Conservation (phyloP, 129 eudicot species). For the Centaurea solstitialis region DNA sequence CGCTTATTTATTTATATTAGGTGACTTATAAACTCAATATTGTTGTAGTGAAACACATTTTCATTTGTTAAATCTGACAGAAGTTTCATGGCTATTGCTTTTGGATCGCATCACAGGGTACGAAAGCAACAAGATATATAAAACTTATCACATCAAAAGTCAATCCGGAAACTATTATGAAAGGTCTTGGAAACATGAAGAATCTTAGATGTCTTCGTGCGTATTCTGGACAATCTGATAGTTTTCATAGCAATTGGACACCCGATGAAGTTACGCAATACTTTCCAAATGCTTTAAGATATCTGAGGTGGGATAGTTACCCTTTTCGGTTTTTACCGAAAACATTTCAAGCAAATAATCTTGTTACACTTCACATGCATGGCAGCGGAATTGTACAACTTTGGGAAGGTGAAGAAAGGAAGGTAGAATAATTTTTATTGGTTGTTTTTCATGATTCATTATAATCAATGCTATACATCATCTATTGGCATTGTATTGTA, state of each 20-base stretch:
- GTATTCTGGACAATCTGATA: neutral
- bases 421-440: neutral
- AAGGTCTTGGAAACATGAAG: slow-evolving; percentile 10
- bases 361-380: neutral
- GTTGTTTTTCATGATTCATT: neutral
- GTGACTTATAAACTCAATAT: too few species aligned
- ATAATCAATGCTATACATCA: neutral
- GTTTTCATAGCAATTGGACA: neutral
- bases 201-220: slow-evolving; percentile 11
- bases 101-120: slow-evolving; percentile 2
- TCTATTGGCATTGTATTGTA: neutral
- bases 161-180: neutral
- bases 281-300: slow-evolving; percentile 2
- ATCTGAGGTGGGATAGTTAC: neutral
- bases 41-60: neutral
- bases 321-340: slow-evolving; percentile 1
- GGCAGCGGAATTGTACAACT: neutral
- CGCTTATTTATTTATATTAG: too few species aligned
- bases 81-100: neutral
- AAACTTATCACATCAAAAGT: too few species aligned
- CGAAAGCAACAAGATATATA: slow-evolving; percentile 11
- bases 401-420: neutral
- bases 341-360: neutral
- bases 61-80: neutral
- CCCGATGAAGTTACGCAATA: neutral